Percentiles rank a stretch among this genome's conserved stretches.
Conservation (phyloP, 192 early-diverging fungal genomes). For the Backusella luteola region DNA sequence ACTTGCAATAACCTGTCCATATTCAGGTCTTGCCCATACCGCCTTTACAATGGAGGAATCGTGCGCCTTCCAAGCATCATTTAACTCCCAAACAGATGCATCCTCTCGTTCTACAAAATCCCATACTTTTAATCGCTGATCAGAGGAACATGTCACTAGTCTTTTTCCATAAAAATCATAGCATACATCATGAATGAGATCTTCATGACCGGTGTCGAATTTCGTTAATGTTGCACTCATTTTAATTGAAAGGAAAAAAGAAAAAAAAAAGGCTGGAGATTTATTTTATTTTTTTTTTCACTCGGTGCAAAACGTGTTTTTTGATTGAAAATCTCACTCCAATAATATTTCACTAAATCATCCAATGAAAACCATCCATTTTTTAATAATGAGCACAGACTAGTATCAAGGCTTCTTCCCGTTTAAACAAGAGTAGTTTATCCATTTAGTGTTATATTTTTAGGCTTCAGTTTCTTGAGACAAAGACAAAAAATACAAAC, state of each 20-base stretch:
- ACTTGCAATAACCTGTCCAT: conserved; percentile 85
- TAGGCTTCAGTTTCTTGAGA: no score
- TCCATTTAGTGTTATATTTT: no score
- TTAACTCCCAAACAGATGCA: conserved; percentile 70
- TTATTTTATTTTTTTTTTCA: background rate
- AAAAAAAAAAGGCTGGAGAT: background rate
- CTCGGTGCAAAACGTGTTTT: background rate
- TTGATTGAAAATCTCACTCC: background rate
- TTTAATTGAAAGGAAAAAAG: background rate
- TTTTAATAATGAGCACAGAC: no score
- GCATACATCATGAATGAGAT: conserved; percentile 89
- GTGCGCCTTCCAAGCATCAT: conserved; percentile 85
- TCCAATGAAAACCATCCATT: no score
- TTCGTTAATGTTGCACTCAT: conserved; percentile 48
- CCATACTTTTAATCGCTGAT: conserved; percentile 94
- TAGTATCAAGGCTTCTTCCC: no score
- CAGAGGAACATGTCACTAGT: conserved; percentile 88
- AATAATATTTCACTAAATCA: no score
- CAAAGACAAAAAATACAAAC: no score
- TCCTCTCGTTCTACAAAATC: conserved; percentile 61
- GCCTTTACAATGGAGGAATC: conserved; percentile 83
- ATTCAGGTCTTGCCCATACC: conserved; percentile 98
- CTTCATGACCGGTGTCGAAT: conserved; percentile 81
- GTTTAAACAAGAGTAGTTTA: no score
- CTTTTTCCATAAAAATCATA: conserved; percentile 94